A percentile compares a stretch with the other conserved stretches of the same genome.
Conservation (phyloP, 768 basidiomycete species). For the Leccinum aurantiacum region DNA sequence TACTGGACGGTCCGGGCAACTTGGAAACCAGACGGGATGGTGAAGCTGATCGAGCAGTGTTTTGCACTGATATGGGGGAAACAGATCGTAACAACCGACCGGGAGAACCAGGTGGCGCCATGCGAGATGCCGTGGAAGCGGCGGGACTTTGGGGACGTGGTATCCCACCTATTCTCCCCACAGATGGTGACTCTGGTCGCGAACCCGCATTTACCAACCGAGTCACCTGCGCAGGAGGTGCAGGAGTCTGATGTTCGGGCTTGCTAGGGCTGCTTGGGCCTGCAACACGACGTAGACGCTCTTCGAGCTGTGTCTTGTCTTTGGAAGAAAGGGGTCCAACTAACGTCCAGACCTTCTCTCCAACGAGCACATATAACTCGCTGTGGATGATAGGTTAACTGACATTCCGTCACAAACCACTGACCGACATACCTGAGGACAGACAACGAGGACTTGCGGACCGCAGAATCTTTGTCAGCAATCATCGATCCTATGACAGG, state of each 20-base stretch:
- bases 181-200: slow-evolving; percentile 52
- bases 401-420: slow-evolving; percentile 3
- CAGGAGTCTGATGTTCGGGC: slow-evolving; percentile 40
- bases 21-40: slow-evolving; percentile 44
- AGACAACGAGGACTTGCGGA: slow-evolving; percentile 83
- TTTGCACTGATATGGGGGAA: slow-evolving; percentile 39
- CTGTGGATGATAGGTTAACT: slow-evolving; percentile 40
- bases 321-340: slow-evolving; percentile 78
- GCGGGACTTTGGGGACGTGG: slow-evolving; percentile 52
- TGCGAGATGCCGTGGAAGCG: slow-evolving; percentile 37
- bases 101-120: slow-evolving; percentile 46
- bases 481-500: slow-evolving; percentile 76
- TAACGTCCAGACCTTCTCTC: slow-evolving; percentile 81
- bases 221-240: slow-evolving; percentile 49
- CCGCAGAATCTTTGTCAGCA: slow-evolving; percentile 85
- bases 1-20: slow-evolving; percentile 36
- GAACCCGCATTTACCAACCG: slow-evolving; percentile 47
- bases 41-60: slow-evolving; percentile 48
- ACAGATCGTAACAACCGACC: slow-evolving; percentile 33
- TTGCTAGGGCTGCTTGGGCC: slow-evolving; percentile 54
- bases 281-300: slow-evolving; percentile 79
- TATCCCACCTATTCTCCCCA: slow-evolving; percentile 42
- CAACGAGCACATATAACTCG: slow-evolving; percentile 78
- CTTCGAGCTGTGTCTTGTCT: slow-evolving; percentile 91
- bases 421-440: slow-evolving; percentile 65